Base-by-base conservation (phyloP, 2,329 filamentous ascomycete genomes). In the Penicillium sp. region DNA sequence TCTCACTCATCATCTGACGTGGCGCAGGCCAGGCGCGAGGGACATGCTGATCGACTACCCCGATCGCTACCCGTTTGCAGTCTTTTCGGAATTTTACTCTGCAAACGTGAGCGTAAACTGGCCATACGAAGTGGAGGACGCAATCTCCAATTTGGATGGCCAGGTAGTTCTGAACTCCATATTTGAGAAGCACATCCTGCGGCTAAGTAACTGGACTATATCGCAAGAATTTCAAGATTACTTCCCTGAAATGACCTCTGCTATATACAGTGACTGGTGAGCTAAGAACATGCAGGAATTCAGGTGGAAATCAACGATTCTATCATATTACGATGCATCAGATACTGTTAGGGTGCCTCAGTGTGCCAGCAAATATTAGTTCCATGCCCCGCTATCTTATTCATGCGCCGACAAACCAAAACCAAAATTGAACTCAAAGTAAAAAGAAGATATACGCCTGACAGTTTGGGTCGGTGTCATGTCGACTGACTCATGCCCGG, bases 71-170 rank as follows among this genome's bases (percentile, higher is more conserved):
- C 50, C 50, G 15, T 53, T 19, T 33, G 17, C 19, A 9, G 12
- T 24, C 28, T 53, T 53, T 53, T 53, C 50, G 13, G 30, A n/a
- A 19, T 19, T 53, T 19, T 53, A 53, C 17, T 53, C 50, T 5
- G 26, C 15, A 8, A n/a, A 53, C 37, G 30, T 53, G 17, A 40
- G 17, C 19, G 50, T 53, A 5, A 53, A 53, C 37, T 53, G 50
- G 50, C 19, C 50, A 3, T 53, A 53, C 19, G 50, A 53, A 7
- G 26, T 33, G 8, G 22, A 19, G 50, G 50, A 53, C 22, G 19
- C 19, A 15, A 19, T 53, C 7, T 13, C 19, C 10, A n/a, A 53
- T n/a, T 9, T 24, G 12, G 15, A 37, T 17, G 40, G 19, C 15
- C 15, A 19, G 40, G 15, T 42, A 17, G 40, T 42, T 17, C 19